Conservation (phyloP, 2,329 filamentous ascomycete genomes). For the Metarhizium anisopliae region DNA sequence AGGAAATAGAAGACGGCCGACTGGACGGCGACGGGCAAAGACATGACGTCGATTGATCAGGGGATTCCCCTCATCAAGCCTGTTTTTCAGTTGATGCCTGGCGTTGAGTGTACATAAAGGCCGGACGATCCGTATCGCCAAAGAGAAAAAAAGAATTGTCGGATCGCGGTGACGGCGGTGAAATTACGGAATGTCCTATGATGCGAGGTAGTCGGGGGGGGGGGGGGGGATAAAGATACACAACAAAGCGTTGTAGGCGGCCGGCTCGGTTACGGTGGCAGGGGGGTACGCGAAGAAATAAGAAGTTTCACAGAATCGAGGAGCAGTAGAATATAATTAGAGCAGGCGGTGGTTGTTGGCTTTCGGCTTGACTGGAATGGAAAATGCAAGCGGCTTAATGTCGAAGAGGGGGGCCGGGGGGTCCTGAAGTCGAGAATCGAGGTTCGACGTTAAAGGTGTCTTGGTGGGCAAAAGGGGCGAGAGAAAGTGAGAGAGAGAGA, state of each 20-base stretch:
- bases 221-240: neutral
- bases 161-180: neutral
- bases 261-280: neutral
- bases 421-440: neutral
- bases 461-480: conserved; percentile 2
- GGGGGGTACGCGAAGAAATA: neutral
- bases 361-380: neutral
- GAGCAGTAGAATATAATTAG: no score
- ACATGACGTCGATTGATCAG: conserved; percentile 23
- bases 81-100: conserved; percentile 6
- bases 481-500: neutral
- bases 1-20: conserved; percentile 71
- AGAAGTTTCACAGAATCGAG: neutral
- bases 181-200: neutral
- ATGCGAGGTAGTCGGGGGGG: neutral
- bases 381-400: neutral
- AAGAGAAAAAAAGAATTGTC: neutral
- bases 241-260: neutral
- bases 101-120: conserved; percentile 9
- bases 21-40: conserved; percentile 53
- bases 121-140: neutral
- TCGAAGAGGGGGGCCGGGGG: neutral
- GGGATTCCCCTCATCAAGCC: conserved; percentile 1
- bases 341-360: neutral
- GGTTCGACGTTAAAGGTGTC: neutral